A percentile compares a stretch with the other conserved stretches of the same genome.
Conservation (phyloP, 805 yeast genomes). For the Wickerhamiella musiphila region DNA sequence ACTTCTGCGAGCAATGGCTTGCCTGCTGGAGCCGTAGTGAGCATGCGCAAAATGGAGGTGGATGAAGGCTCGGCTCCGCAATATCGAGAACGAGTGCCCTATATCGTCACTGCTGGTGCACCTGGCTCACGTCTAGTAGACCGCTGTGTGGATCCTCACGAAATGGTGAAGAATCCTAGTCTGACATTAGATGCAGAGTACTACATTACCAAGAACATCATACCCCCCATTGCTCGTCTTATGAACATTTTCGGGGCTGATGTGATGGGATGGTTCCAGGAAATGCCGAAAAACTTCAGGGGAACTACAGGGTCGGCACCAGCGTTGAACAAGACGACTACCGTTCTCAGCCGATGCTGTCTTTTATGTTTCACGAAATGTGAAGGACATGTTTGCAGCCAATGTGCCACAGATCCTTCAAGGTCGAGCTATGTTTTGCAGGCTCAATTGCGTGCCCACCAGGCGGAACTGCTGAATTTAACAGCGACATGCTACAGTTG, state of each 20-base stretch:
- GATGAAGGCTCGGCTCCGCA: conserved; percentile 75
- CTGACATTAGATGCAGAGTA: conserved; percentile 60
- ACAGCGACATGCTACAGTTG: conserved; percentile 9
- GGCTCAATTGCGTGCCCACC: conserved; percentile 4
- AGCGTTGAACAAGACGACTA: conserved; percentile 2
- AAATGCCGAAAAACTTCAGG: conserved; percentile 30
- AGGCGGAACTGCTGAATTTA: conserved; percentile 2
- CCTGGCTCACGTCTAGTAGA: conserved; percentile 47
- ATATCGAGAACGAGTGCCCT: conserved; percentile 75
- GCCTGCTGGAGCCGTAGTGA: conserved; percentile 85
- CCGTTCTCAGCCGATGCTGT: conserved; percentile 8
- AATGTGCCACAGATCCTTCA: conserved; percentile 6
- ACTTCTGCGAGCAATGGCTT: conserved; percentile 34
- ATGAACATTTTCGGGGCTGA: conserved; percentile 74
- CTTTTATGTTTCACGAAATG: conserved; percentile 7
- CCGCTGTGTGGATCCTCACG: conserved; percentile 64
- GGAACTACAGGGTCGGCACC: neutral
- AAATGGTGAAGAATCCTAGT: conserved; percentile 31
- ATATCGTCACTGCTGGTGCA: conserved; percentile 51
- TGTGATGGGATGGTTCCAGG: conserved; percentile 55
- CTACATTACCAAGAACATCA: conserved; percentile 63
- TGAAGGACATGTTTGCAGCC: conserved; percentile 2
- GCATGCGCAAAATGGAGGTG: conserved; percentile 38
- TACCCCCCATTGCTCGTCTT: conserved; percentile 80
- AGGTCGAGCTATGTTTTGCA: conserved; percentile 6